Percentiles rank a stretch among this genome's conserved stretches.
These are phyloP conservation scores for Inonotus obliquus DNA, from an alignment of 1,284 basidiomycete species.

Conservation along the genomic window DNA sequence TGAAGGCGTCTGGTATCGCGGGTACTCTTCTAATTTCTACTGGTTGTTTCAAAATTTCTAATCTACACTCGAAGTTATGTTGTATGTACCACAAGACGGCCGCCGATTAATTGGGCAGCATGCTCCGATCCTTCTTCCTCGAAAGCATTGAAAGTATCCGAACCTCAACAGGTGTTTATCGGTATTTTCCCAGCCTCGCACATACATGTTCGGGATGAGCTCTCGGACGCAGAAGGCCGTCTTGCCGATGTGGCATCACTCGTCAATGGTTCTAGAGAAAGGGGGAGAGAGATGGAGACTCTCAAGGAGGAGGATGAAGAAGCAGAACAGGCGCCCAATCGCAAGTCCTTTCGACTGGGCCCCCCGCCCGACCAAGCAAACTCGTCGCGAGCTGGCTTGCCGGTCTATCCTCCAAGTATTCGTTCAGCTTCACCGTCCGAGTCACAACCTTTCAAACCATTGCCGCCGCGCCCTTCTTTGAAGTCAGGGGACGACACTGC, in stretches of 20 bases:
- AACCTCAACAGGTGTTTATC: constrained; percentile 85
- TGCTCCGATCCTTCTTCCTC: constrained; percentile 51
- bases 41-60: constrained; percentile 3
- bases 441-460: constrained; percentile 65
- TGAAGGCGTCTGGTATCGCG: constrained; percentile 84
- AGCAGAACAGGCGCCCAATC: constrained; percentile 30
- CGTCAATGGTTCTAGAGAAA: constrained; percentile 29
- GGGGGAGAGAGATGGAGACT: constrained; percentile 54
- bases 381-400: constrained; percentile 61
- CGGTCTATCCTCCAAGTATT: constrained; percentile 65
- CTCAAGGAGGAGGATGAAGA: constrained; percentile 77
- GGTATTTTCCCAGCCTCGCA: constrained; percentile 95
- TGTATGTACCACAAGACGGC: constrained; percentile 72
- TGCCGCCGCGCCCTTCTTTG: constrained; percentile 89
- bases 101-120: constrained; percentile 59
- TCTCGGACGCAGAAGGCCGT: constrained; percentile 85
- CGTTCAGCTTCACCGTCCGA: constrained; percentile 62
- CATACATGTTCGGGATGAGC: constrained; percentile 84
- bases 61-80: constrained; percentile 64
- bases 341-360: constrained; percentile 63
- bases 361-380: constrained; percentile 70
- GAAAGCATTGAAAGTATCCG: constrained; percentile 53
- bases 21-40: constrained; percentile 48
- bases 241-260: constrained; percentile 65
- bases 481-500: constrained; percentile 91